Conservation (phyloP, 1,139 yeast genomes). For the Suhomyces choctaworum region DNA sequence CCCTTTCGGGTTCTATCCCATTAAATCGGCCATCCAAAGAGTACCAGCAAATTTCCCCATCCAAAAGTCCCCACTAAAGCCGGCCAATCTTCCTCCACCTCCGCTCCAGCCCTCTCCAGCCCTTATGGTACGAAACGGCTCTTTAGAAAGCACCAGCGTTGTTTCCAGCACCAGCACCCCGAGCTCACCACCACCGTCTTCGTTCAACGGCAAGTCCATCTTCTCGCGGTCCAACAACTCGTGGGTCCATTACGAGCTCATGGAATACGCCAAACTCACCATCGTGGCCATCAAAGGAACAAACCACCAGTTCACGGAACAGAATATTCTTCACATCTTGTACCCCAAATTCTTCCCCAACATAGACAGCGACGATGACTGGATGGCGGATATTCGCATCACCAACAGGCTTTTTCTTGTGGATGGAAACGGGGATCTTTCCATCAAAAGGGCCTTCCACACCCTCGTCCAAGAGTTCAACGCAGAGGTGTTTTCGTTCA, state of each 20-base stretch:
- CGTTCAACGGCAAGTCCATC: slow-evolving; percentile 12
- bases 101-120: not conserved
- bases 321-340: slow-evolving; percentile 47
- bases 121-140: not conserved
- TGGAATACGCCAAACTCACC: slow-evolving; percentile 42
- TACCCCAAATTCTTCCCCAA: slow-evolving; percentile 51
- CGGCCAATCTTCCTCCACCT: not conserved
- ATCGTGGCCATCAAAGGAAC: slow-evolving; percentile 47
- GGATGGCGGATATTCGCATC: slow-evolving; percentile 32
- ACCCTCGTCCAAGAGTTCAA: slow-evolving; percentile 21
- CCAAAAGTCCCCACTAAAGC: not conserved
- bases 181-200: not conserved
- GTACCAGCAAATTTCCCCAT: not conserved
- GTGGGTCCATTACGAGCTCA: slow-evolving; percentile 39
- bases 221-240: slow-evolving; percentile 28
- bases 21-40: not conserved
- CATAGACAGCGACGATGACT: slow-evolving; percentile 46
- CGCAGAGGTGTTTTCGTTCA: slow-evolving; percentile 25
- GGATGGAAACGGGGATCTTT: slow-evolving; percentile 14
- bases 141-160: not conserved
- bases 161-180: slow-evolving; percentile 1
- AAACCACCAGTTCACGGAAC: slow-evolving; percentile 39
- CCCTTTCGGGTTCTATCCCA: slow-evolving; percentile 32
- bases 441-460: slow-evolving; percentile 23
- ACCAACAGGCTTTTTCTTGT: slow-evolving; percentile 17